Percentiles rank a stretch among this genome's conserved stretches.
Evolutionary conservation across 805 yeast species (phyloP).

Genomic region (Hanseniaspora lachancei): DNA sequence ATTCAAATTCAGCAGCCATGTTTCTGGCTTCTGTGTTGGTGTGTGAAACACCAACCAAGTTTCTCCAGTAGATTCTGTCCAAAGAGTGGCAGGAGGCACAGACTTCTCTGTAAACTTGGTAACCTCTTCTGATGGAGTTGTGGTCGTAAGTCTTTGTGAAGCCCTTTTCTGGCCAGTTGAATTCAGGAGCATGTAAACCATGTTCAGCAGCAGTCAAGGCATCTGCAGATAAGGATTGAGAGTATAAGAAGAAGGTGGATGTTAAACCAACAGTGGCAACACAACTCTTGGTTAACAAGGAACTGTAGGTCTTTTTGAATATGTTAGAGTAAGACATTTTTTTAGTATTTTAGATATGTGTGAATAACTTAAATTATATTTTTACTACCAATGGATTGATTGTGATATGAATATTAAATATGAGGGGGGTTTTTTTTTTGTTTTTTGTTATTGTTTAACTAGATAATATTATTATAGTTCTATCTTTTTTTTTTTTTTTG

Average conservation of each 20-base stretch:
- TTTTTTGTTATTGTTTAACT: too few species aligned
- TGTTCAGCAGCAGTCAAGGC: conserved; percentile 99
- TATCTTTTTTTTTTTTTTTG: too few species aligned
- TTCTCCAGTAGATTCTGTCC: conserved; percentile 97
- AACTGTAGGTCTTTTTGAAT: conserved; percentile 10
- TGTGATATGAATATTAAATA: too few species aligned
- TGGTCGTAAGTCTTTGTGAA: conserved; percentile 86
- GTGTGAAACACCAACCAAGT: conserved; percentile 92
- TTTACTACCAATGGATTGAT: too few species aligned
- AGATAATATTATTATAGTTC: too few species aligned
- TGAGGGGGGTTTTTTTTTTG: too few species aligned
- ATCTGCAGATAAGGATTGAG: conserved; percentile 73
- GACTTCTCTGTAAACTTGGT: conserved; percentile 96
- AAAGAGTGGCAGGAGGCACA: conserved; percentile 98
- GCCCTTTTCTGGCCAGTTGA: conserved; percentile 88
- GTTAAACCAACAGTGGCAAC: conserved; percentile 57
- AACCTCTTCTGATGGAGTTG: conserved; percentile 94
- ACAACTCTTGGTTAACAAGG: conserved; percentile 21
- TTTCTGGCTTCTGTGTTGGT: conserved; percentile 78
- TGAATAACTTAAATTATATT: too few species aligned
- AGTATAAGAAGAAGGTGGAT: conserved; percentile 69
- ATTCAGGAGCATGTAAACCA: conserved; percentile 91
- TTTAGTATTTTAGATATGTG: background rate
- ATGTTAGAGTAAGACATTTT: conserved; percentile 12
- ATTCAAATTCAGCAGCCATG: conserved; percentile 92